Conservation (phyloP, 2,329 filamentous ascomycete species). For the Mycocentrospora acerina region DNA sequence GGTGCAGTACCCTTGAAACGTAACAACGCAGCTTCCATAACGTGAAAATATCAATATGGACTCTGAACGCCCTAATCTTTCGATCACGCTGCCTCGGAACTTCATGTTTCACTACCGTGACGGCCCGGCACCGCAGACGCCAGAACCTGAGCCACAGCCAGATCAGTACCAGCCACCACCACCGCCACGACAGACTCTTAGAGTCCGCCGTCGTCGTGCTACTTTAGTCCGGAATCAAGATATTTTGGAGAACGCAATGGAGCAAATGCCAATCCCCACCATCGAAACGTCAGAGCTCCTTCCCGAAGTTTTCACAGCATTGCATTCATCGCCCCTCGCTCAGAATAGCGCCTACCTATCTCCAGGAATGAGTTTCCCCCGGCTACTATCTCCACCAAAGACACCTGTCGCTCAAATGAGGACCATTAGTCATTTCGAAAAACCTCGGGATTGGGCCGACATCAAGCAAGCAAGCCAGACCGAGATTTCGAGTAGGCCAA, state of each 20-base stretch:
- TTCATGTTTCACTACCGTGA: constrained; percentile 54
- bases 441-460: constrained; percentile 34
- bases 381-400: constrained; percentile 51
- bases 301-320: constrained; percentile 25
- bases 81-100: constrained; percentile 53
- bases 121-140: constrained; percentile 48
- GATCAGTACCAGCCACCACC: constrained; percentile 44
- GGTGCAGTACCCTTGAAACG: constrained; percentile 8
- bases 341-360: constrained; percentile 46
- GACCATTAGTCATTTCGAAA: constrained; percentile 29
- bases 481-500: constrained; percentile 55
- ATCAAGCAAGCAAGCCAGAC: constrained; percentile 35
- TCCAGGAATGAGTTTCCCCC: constrained; percentile 39
- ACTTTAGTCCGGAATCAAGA: constrained; percentile 29
- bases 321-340: constrained; percentile 24
- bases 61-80: constrained; percentile 48
- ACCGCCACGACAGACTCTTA: constrained; percentile 51
- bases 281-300: constrained; percentile 51
- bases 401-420: constrained; percentile 49
- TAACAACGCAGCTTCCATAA: constrained; percentile 1
- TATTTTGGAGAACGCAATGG: constrained; percentile 28
- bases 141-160: constrained; percentile 44
- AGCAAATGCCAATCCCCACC: constrained; percentile 47
- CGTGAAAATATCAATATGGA: constrained; percentile 37
- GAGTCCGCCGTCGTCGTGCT: constrained; percentile 50